Base-by-base conservation (phyloP, 2,329 filamentous ascomycete species). In the Dothideomycetidae sp. region DNA sequence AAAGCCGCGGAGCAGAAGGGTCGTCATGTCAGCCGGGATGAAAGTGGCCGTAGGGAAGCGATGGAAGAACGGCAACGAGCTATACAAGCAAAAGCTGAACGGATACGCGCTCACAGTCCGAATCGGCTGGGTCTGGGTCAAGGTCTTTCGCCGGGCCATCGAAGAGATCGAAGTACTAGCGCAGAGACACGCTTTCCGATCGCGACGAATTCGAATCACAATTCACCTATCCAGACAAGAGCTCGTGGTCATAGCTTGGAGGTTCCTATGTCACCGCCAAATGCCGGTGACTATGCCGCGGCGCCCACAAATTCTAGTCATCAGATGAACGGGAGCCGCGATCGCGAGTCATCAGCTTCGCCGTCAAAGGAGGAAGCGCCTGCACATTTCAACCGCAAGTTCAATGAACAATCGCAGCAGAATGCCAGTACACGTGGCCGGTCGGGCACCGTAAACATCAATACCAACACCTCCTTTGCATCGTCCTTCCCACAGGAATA, bases 21-120 rank as follows among this genome's bases (percentile, higher is more conserved):
- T 15, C 79, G 90, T 33, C 86, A 86, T 18, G 82, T 94, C 52
- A 92, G 83, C 56, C 93, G 85, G 1, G 85, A 98, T 54, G 90
- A 98, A 66, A 92, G 84, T 61, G 92, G 92, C 59, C 80, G 90
- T 42, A 83, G 85, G 52, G 83, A 83, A 31, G 78, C 93, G 48
- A 88, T 93, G 75, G 88, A 96, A 60, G 90, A 93, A 56, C 77
- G 90, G 36, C 82, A 84, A 55, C 77, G 83, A 44, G 83, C 84
- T 44, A 75, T 90, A 40, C 72, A 69, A 21, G 74, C 66, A 10
- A 53, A 53, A 14, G 47, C 49, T n/a, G 48, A 52, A 30, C 4
- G 75, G 75, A 16, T 67, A 18, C 54, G 54, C 7, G 71, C 44
- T 63, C 72, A 31, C 48, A 55, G 46, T 21, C 43, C 43, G 5